Conservation (phyloP, 2,329 filamentous ascomycete species). For the Paecilomyces formosus region DNA sequence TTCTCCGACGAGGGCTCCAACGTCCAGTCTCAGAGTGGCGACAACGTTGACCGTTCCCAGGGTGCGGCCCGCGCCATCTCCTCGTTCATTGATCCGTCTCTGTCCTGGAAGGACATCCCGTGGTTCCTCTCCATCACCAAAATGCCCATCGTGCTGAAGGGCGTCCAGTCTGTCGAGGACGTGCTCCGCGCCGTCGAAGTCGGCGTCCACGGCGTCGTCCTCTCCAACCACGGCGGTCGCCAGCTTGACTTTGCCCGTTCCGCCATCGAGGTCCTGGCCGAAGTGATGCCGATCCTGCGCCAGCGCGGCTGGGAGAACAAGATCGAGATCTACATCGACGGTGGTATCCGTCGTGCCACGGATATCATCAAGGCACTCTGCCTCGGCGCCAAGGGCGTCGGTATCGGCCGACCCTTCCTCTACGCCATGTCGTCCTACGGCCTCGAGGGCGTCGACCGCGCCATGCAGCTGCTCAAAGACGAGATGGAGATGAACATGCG, state of each 20-base stretch:
- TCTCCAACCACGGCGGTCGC: slow-evolving; percentile 92
- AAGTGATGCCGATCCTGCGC: slow-evolving; percentile 82
- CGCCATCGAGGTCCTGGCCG: slow-evolving; percentile 80
- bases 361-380: slow-evolving; percentile 95
- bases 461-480: slow-evolving; percentile 87
- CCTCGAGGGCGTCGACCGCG: slow-evolving; percentile 74
- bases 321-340: slow-evolving; percentile 86
- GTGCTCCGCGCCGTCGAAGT: slow-evolving; percentile 77
- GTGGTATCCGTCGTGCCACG: slow-evolving; percentile 79
- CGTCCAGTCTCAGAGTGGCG: slow-evolving; percentile 61
- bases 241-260: slow-evolving; percentile 90
- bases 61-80: slow-evolving; percentile 92
- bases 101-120: slow-evolving; percentile 88
- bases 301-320: slow-evolving; percentile 64
- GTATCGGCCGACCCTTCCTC: slow-evolving; percentile 88
- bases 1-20: slow-evolving; percentile 76
- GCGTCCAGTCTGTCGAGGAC: slow-evolving; percentile 92
- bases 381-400: slow-evolving; percentile 83
- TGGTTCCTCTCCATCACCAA: slow-evolving; percentile 88
- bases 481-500: slow-evolving; percentile 99
- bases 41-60: slow-evolving; percentile 73
- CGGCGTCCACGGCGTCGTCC: slow-evolving; percentile 80
- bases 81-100: slow-evolving; percentile 89
- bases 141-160: slow-evolving; percentile 95
- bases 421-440: slow-evolving; percentile 96